Evolutionary conservation across 1,284 basidiomycete species (phyloP).

Genomic region (Tetrapyrgos nigripes): DNA sequence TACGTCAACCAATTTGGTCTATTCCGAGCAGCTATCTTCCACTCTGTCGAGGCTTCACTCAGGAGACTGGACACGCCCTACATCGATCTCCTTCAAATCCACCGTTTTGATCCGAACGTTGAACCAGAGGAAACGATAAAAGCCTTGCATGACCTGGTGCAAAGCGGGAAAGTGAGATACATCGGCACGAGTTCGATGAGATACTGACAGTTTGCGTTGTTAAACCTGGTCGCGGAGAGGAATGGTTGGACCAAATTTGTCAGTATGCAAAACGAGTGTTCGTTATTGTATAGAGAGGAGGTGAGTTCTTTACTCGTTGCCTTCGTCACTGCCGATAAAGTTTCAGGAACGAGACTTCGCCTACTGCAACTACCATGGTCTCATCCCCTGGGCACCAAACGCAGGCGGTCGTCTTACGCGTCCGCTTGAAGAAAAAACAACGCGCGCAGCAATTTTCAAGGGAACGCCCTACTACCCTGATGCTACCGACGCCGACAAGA

Average conservation of each 20-base stretch:
- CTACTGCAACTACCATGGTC: constrained; percentile 51
- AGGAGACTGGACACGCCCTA: constrained; percentile 48
- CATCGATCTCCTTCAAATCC: constrained; percentile 53
- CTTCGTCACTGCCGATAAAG: not conserved
- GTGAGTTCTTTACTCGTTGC: not conserved
- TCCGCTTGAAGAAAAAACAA: constrained; percentile 35
- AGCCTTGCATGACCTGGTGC: constrained; percentile 49
- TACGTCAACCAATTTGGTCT: constrained; percentile 52
- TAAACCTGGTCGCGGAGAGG: constrained; percentile 39
- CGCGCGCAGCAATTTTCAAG: constrained; percentile 25
- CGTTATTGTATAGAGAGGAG: constrained; percentile 13
- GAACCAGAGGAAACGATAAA: constrained; percentile 51
- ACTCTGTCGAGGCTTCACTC: constrained; percentile 49
- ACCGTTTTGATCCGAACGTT: constrained; percentile 42
- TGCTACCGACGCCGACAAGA: constrained; percentile 34
- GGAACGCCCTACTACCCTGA: constrained; percentile 35
- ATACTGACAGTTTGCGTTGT: constrained; percentile 39
- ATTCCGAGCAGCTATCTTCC: constrained; percentile 51
- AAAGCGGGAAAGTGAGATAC: constrained; percentile 48
- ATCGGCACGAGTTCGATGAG: constrained; percentile 51
- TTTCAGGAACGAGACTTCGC: constrained; percentile 51
- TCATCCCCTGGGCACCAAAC: constrained; percentile 51
- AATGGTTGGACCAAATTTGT: constrained; percentile 16
- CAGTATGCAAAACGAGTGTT: constrained; percentile 22
- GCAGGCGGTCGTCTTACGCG: constrained; percentile 45